Base-by-base conservation (phyloP, 1,284 basidiomycete species). In the Sporisorium iseilematis-ciliati region DNA sequence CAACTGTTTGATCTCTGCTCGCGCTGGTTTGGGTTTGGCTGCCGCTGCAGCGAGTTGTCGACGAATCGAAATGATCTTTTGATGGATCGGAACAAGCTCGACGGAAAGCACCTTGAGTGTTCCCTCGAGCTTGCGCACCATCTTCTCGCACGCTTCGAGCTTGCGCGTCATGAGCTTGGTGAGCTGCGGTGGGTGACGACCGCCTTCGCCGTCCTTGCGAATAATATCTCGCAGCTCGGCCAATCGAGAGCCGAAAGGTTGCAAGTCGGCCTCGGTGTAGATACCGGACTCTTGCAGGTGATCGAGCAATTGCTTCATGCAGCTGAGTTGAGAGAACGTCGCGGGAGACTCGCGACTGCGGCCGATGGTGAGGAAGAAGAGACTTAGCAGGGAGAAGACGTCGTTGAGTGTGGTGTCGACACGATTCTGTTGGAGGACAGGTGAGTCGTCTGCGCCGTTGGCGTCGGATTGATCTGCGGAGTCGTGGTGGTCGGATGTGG, bases 151-250 rank as follows among this genome's bases (percentile, higher is more conserved):
- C 82, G 92, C 93, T 81, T 94, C 92, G 67, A 97, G 88, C 85
- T 97, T 96, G 65, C 93, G 90, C 79, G 93, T 92, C 68, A 99
- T 90, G 33, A 99, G 89, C 84, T 92, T 95, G 46, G 92, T 93
- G 87, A 99, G 91, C 35, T 94, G 91, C 65, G 91, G 90, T 1
- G 93, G 91, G 83, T 96, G 93, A 82, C 92, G 93, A 2, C 91
- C 91, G 62, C 91, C 62, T 61, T 93, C 92, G 26, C 72, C 74
- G 64, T 85, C 83, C 38, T 59, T 70, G 49, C 75, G 75, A 43
- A 85, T 78, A 61, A 85, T 85, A 48, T 81, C 83, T 33, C 77
- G 75, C 46, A 85, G 70, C 56, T 85, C 80, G 29, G 71, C 38
- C 45, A 85, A 69, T 26, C 83, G 79, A 42, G 78, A 62, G 10